These are phyloP conservation scores for Emydomyces testavorans DNA, from an alignment of 2,329 filamentous ascomycete genomes.

Conservation along the genomic window DNA sequence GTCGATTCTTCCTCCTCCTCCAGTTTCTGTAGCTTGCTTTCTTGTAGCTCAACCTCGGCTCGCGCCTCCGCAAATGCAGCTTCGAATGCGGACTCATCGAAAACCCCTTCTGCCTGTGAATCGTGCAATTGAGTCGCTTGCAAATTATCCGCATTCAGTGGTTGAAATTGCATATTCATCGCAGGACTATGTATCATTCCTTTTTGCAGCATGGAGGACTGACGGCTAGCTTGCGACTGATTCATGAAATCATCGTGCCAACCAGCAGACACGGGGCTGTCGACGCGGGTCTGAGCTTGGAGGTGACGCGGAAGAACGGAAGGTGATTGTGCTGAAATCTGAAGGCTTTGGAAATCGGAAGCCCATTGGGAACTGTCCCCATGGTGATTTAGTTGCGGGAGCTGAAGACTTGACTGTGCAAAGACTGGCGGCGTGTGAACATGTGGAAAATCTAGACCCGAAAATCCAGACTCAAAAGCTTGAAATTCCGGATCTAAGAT, in stretches of 20 bases:
- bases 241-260: constrained; percentile 54
- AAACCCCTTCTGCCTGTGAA: constrained; percentile 26
- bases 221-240: constrained; percentile 21
- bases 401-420: constrained; percentile 16
- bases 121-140: constrained; percentile 21
- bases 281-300: constrained; percentile 29
- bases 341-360: constrained; percentile 37
- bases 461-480: constrained; percentile 46
- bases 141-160: not conserved
- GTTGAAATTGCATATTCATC: constrained; percentile 3
- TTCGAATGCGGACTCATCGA: constrained; percentile 38
- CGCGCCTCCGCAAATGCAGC: constrained; percentile 35
- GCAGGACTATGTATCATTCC: constrained; percentile 7
- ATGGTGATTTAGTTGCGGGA: constrained; percentile 20
- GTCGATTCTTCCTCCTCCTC: constrained; percentile 5
- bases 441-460: constrained; percentile 26
- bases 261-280: constrained; percentile 26
- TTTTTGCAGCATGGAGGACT: constrained; percentile 9
- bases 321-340: constrained; percentile 31
- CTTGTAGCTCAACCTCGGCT: constrained; percentile 28
- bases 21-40: constrained; percentile 15
- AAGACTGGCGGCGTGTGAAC: constrained; percentile 19
- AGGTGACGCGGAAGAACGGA: constrained; percentile 41
- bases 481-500: constrained; percentile 56
- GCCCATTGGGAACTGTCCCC: constrained; percentile 31